These are phyloP conservation scores for Hordeum marinum DNA, from an alignment of 176 grass and related monocot species.

Conservation along the genomic window DNA sequence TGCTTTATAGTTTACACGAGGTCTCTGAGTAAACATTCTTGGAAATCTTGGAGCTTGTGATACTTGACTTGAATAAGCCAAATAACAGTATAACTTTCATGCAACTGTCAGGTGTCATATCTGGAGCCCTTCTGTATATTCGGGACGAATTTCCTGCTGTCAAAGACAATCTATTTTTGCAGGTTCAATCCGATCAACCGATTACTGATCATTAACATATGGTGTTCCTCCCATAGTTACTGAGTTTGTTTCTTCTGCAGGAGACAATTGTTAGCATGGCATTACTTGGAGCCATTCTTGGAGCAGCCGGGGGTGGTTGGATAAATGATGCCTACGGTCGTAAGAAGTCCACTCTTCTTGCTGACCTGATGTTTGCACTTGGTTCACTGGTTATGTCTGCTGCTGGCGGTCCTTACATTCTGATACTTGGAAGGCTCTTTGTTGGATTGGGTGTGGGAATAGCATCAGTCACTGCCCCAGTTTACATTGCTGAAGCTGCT, in stretches of 20 bases:
- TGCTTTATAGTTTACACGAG: not conserved
- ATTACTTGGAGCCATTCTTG: conserved; percentile 77
- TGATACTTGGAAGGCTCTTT: conserved; percentile 83
- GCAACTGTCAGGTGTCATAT: conserved; percentile 72
- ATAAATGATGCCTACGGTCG: conserved; percentile 90
- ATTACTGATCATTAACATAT: not conserved
- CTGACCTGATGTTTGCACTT: conserved; percentile 74
- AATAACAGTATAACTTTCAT: not conserved
- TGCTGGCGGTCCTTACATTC: conserved; percentile 58
- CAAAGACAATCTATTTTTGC: conserved; percentile 71
- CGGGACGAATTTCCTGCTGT: conserved; percentile 79
- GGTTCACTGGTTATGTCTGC: conserved; percentile 85
- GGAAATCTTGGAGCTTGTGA: not conserved
- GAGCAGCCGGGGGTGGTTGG: conserved; percentile 84
- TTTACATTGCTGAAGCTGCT: conserved; percentile 90
- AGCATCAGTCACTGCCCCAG: conserved; percentile 85
- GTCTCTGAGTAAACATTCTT: not conserved
- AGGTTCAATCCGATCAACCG: conserved; percentile 41
- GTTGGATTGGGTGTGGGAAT: conserved; percentile 84
- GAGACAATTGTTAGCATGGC: conserved; percentile 99
- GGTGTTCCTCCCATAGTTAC: not conserved
- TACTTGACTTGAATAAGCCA: not conserved
- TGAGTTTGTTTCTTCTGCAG: conserved; percentile 42
- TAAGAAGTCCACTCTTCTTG: conserved; percentile 82
- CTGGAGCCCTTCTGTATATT: conserved; percentile 89